phyloP scores from a whole-genome alignment of 2,329 filamentous ascomycete species.

The Neoarthrinium moseri region DNA sequence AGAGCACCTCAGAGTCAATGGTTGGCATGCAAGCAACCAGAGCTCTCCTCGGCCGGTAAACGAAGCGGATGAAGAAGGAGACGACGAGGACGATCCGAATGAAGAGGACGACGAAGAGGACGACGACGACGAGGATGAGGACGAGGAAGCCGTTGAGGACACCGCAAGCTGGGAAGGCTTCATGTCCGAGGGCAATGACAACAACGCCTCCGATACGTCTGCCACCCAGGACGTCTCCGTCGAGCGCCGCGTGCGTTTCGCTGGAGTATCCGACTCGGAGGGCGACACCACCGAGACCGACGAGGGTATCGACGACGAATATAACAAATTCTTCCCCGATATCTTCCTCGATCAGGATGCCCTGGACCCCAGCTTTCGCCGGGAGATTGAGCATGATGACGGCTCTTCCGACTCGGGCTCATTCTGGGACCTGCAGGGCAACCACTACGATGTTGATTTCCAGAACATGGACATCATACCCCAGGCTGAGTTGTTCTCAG shows the following conservation, averaged over 20 bases:
- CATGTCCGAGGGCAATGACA: constrained; percentile 42
- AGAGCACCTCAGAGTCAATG: constrained; percentile 62
- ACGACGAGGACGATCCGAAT: constrained; percentile 37
- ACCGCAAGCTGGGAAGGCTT: constrained; percentile 56
- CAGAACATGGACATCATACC: constrained; percentile 22
- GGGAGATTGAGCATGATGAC: constrained; percentile 71
- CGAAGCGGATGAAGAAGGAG: constrained; percentile 37
- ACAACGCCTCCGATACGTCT: constrained; percentile 40
- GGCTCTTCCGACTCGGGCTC: constrained; percentile 57
- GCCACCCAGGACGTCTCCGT: constrained; percentile 23
- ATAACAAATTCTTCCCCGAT: constrained; percentile 68
- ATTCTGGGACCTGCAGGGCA: constrained; percentile 62
- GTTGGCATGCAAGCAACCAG: constrained; percentile 33
- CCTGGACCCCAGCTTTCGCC: constrained; percentile 70
- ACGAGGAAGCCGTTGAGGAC: constrained; percentile 37
- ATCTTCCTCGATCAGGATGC: constrained; percentile 76
- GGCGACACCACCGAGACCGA: constrained; percentile 65
- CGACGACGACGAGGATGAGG: constrained; percentile 39
- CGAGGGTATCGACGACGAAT: constrained; percentile 55
- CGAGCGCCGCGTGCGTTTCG: constrained; percentile 74
- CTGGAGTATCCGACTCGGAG: constrained; percentile 60
- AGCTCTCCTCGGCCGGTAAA: constrained; percentile 52
- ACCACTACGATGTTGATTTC: constrained; percentile 35
- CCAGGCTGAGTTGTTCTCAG: constrained; percentile 39
- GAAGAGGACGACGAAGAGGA: constrained; percentile 35